Base-by-base conservation (phyloP, 2,329 filamentous ascomycete genomes). In the Calonectria pseudoreteaudii region DNA sequence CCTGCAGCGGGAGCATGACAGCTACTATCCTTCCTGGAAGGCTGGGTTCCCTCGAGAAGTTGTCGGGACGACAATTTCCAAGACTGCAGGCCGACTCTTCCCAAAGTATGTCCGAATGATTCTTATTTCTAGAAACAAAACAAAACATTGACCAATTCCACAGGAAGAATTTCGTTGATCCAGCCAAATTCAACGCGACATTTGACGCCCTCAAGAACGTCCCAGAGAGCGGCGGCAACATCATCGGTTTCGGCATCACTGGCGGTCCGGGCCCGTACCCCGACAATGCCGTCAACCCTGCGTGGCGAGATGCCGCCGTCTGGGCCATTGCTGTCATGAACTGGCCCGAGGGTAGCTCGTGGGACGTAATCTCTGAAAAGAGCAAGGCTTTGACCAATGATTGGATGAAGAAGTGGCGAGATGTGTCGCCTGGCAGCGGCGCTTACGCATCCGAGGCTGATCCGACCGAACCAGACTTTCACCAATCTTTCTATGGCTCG, bases 221-320 rank as follows among this genome's bases (percentile, higher is more conserved):
- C 8, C 79, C 87, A 9, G 83, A 87, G 66, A 81, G 80, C 16
- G 86, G 86, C 18, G 86, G 86, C 16, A 79, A 84, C 16, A 75
- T 89, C 10, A 81, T 86, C 38, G 85, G 81, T 0, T 86, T 87
- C 70, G 83, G 85, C 49, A 86, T 87, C 67, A 81, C 80, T 0
- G 75, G 81, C 5, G 83, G 80, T 0, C 79, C 81, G 6, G 77
- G 77, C 0, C 81, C 76, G 2, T 79, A 85, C 41, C 82, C 84
- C 1, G 83, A 84, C 64, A 88, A 85, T 18, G 84, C 86, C 8
- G 83, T 89, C 49, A 88, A 88, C 77, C 87, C 88, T 5, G 88
- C 87, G 1, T 90, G 88, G 88, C 84, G 89, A 52, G 81, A 83
- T 8, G 83, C 86, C 2, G 79, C 83, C 0, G 78, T 86, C 75